Conservation (phyloP, 192 early-diverging fungal genomes). For the Spizellomyces punctatus region DNA sequence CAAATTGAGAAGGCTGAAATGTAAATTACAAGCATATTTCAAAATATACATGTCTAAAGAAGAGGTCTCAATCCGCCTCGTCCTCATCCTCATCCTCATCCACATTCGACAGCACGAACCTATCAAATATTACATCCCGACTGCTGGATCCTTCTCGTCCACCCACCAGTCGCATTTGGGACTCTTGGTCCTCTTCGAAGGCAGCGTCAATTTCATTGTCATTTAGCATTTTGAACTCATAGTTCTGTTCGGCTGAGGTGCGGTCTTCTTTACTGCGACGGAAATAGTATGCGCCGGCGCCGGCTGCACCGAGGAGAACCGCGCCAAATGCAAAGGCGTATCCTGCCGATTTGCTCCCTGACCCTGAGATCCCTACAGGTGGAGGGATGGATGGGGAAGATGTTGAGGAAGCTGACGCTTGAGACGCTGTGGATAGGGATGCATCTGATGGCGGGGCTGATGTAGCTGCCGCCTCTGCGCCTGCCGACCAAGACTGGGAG, state of each 20-base stretch:
- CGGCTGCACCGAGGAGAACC: neutral
- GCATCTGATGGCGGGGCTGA: slow-evolving; percentile 3
- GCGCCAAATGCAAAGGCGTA: slow-evolving; percentile 8
- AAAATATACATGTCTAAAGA: too few species aligned
- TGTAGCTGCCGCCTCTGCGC: slow-evolving; percentile 10
- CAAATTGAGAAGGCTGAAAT: too few species aligned
- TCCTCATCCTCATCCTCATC: slow-evolving; percentile 6
- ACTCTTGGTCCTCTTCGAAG: slow-evolving; percentile 32
- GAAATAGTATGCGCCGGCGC: slow-evolving; percentile 1
- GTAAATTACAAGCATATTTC: too few species aligned
- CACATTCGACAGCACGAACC: slow-evolving; percentile 11
- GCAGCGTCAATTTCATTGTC: slow-evolving; percentile 38
- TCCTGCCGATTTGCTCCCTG: slow-evolving; percentile 14
- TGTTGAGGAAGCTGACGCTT: slow-evolving; percentile 12
- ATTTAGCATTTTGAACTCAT: slow-evolving; percentile 31
- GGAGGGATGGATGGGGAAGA: neutral
- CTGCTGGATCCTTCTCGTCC: neutral
- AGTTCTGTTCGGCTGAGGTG: neutral
- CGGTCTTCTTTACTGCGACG: neutral
- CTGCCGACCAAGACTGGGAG: too few species aligned
- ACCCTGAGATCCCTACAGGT: neutral
- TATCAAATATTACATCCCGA: slow-evolving; percentile 11
- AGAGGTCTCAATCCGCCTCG: too few species aligned
- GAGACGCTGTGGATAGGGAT: slow-evolving; percentile 2
- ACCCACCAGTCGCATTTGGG: neutral